These are phyloP conservation scores for Kwoniella heveanensis DNA, from an alignment of 768 basidiomycete genomes.

Conservation along the genomic window DNA sequence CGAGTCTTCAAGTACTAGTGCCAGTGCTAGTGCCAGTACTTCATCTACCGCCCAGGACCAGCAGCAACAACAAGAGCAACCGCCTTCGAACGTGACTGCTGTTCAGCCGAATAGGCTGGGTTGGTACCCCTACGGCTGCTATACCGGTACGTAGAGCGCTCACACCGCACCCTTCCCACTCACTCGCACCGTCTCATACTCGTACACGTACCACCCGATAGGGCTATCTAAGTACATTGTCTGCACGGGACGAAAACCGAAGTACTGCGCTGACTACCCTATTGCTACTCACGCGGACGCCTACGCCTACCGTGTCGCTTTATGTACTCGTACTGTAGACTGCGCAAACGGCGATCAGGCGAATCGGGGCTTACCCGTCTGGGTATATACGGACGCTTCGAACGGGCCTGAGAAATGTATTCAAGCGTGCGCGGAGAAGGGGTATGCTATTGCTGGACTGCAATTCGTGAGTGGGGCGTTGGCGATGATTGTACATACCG, in stretches of 20 bases:
- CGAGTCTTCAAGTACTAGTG: neutral
- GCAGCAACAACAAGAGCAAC: neutral
- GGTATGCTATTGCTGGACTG: neutral
- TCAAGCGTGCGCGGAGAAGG: neutral
- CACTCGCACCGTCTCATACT: too few species aligned
- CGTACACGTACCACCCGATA: too few species aligned
- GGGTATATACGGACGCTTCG: neutral
- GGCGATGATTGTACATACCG: too few species aligned
- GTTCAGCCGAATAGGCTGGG: neutral
- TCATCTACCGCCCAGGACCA: neutral
- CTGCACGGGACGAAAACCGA: too few species aligned
- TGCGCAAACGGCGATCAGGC: neutral
- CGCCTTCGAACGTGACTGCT: neutral
- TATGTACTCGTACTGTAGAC: neutral
- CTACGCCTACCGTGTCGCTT: too few species aligned
- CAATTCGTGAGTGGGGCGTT: neutral
- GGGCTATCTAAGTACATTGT: too few species aligned
- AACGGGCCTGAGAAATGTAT: slow-evolving; percentile 1
- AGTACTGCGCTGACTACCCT: too few species aligned
- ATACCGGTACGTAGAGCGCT: neutral
- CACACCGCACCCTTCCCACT: too few species aligned
- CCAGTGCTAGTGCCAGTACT: neutral
- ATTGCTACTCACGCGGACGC: too few species aligned
- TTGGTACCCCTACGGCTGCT: neutral
- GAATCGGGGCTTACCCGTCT: neutral